phyloP scores from a whole-genome alignment of 257 asterid species.

The Thymus mandschuricus region DNA sequence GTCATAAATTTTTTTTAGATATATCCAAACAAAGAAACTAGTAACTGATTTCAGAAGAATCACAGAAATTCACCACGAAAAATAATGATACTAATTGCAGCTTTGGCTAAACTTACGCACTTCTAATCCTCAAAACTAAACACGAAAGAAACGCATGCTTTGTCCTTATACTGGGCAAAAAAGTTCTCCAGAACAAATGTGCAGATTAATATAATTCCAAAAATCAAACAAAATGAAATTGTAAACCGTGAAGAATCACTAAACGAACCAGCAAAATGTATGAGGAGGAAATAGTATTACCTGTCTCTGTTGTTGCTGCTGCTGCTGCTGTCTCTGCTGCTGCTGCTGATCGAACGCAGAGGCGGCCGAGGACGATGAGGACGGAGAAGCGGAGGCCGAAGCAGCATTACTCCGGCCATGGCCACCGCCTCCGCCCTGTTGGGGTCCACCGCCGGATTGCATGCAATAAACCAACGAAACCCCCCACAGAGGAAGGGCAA shows the following conservation, averaged over 20 bases:
- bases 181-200: slow-evolving; percentile 1
- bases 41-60: background rate
- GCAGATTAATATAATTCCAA: background rate
- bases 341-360: slow-evolving; percentile 93
- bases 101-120: background rate
- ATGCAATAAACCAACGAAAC: slow-evolving; percentile 36
- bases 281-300: slow-evolving; percentile 37
- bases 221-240: background rate
- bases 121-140: slow-evolving; percentile 8
- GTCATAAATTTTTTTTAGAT: slow-evolving; percentile 1
- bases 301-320: slow-evolving; percentile 56
- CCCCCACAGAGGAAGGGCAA: background rate
- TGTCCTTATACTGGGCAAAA: background rate
- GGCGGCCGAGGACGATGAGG: slow-evolving; percentile 87
- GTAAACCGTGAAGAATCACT: slow-evolving; percentile 5
- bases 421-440: slow-evolving; percentile 82
- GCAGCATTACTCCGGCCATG: slow-evolving; percentile 86
- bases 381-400: slow-evolving; percentile 78
- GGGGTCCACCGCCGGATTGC: slow-evolving; percentile 96
- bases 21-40: slow-evolving; percentile 10
- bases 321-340: slow-evolving; percentile 56
- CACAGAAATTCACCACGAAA: background rate
- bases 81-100: background rate
- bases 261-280: slow-evolving; percentile 7
- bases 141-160: background rate